phyloP scores from a whole-genome alignment of 2,329 filamentous ascomycete genomes.

The Diaporthe velutina region DNA sequence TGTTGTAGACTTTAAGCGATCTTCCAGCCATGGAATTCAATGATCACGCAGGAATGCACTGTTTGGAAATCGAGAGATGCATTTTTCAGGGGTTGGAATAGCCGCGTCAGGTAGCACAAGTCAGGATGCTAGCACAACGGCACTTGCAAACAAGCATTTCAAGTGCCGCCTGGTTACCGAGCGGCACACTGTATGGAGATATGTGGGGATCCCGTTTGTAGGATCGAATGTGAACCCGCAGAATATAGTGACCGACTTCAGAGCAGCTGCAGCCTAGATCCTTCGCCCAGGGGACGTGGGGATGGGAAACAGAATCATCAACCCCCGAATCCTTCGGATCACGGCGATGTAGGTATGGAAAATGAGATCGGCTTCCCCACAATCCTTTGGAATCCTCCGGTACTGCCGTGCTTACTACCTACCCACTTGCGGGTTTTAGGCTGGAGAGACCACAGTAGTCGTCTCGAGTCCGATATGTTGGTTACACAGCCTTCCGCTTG shows the following conservation, averaged over 20 bases:
- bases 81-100: not conserved
- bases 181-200: not conserved
- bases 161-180: not conserved
- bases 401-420: not conserved
- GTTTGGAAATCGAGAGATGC: not conserved
- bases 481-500: not conserved
- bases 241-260: not conserved
- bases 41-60: not conserved
- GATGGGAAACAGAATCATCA: not conserved
- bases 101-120: not conserved
- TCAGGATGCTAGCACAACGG: not conserved
- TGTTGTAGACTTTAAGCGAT: not conserved
- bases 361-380: not conserved
- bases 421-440: not conserved
- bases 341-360: not conserved
- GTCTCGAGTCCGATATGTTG: not conserved
- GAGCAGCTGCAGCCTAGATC: not conserved
- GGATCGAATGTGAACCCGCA: not conserved
- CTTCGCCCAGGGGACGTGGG: constrained; percentile 2
- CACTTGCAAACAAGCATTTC: not conserved
- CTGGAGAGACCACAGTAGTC: not conserved
- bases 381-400: constrained; percentile 3
- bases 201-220: not conserved
- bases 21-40: not conserved
- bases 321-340: not conserved